phyloP scores from a whole-genome alignment of 495 filamentous ascomycete genomes.

The Pyrenula massariospora region DNA sequence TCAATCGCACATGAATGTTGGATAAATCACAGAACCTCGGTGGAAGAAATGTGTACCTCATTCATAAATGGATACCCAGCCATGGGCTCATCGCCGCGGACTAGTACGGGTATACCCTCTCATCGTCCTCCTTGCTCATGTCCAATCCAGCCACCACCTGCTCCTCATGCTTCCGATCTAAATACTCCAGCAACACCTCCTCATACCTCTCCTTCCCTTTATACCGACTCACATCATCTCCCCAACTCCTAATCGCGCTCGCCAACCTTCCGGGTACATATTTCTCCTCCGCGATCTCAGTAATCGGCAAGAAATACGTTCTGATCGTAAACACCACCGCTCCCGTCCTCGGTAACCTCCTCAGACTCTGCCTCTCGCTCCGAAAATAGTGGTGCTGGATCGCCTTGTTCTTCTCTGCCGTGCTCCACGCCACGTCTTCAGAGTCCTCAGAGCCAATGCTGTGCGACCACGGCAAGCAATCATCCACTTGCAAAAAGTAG shows the following conservation, averaged over 20 bases:
- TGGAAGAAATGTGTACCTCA: too few relatives aligned
- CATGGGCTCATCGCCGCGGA: too few relatives aligned
- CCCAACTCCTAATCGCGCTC: conserved; percentile 72
- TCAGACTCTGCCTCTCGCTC: conserved; percentile 66
- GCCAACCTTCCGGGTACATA: conserved; percentile 64
- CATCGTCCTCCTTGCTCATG: conserved; percentile 46
- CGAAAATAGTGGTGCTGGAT: conserved; percentile 70
- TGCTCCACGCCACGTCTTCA: conserved; percentile 55
- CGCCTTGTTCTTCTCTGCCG: conserved; percentile 64
- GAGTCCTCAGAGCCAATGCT: conserved; percentile 68
- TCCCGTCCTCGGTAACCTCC: conserved; percentile 60
- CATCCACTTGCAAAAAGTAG: conserved; percentile 74
- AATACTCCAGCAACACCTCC: conserved; percentile 69
- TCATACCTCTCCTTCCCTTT: conserved; percentile 75
- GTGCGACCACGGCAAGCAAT: conserved; percentile 54
- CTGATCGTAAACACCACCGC: conserved; percentile 73
- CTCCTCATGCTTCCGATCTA: conserved; percentile 69
- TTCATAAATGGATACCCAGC: too few relatives aligned
- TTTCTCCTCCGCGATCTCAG: conserved; percentile 51
- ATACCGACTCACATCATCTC: conserved; percentile 70
- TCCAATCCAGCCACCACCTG: conserved; percentile 58
- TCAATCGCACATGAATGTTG: too few relatives aligned
- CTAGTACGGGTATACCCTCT: conserved; percentile 35
- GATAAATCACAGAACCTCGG: too few relatives aligned
- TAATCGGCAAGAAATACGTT: conserved; percentile 66